Base-by-base conservation (phyloP, 768 basidiomycete genomes). In the Naematelia aurantialba region DNA sequence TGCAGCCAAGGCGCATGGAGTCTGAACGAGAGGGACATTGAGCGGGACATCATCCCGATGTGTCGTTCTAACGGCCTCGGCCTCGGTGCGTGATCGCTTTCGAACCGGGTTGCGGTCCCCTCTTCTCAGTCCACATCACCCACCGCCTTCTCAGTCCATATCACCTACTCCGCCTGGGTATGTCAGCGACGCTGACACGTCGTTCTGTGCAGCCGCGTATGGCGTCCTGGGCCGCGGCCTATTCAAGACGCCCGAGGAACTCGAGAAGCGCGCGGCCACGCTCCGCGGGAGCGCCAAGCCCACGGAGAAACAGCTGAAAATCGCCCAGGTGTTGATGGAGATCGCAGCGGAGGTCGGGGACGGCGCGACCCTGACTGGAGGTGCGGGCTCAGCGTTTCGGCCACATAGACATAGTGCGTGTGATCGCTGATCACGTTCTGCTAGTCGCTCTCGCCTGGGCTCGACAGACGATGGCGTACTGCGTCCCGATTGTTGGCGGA, bases 21-120 rank as follows among this genome's bases (percentile, higher is more conserved):
- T 56, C 30, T 69, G 25, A 22, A 27, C 14, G 45, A 45, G 8
- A 78, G 84, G 39, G 80, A 81, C 25, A 77, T 84, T 44, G 83
- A 85, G 69, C 78, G 83, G 8, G 83, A 84, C 1, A 81, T 84
- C 54, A 80, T 84, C 52, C 79, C 79, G 5, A 79, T 79, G 79
- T 54, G 56, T 26, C 60, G 60, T 21, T 48, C 55, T 44, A 60
- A 60, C 26, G 60, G 60, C 21, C 59, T 63, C 54, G 52, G 58
- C 21, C 54, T 65, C 13, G 56, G 63, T 61, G 29, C 55, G 61
- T 52, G 19, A 14, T 39, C 34, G 8, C 8, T 17, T 8, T 39
- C 8, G 34, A 39, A 39, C 34, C 17, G 8, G 8, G 34, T 17
- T 39, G 34, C 8, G 17, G 34, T 17, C 17, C 8, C 34, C 34